phyloP scores from a whole-genome alignment of 202 grass and related monocot species.

The Zizania palustris region DNA sequence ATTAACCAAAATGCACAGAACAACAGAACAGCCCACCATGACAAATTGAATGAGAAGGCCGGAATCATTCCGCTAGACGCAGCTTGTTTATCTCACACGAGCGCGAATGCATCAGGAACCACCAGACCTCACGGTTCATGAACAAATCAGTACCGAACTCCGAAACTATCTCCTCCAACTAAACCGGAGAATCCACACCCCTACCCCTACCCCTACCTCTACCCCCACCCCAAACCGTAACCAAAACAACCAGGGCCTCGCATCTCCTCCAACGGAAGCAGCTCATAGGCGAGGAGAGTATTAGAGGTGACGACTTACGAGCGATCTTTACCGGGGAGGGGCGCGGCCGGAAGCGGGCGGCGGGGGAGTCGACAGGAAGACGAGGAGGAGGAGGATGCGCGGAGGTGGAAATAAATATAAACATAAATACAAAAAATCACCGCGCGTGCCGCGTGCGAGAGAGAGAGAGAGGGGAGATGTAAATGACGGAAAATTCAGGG shows the following conservation, averaged over 20 bases:
- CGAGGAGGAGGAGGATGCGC: neutral
- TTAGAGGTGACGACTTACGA: too few species aligned
- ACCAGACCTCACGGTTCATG: neutral
- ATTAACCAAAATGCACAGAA: neutral
- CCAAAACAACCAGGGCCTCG: neutral
- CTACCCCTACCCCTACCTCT: too few species aligned
- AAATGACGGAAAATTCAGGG: neutral
- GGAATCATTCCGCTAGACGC: neutral
- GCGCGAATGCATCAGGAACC: neutral
- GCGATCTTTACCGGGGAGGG: constrained; percentile 15
- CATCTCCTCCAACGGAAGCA: neutral
- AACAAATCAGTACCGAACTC: neutral
- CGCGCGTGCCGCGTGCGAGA: neutral
- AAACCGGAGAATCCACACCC: too few species aligned
- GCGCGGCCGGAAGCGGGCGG: constrained; percentile 30
- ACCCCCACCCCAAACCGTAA: neutral
- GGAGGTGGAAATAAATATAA: constrained; percentile 40
- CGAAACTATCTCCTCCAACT: neutral
- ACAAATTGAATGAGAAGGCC: neutral
- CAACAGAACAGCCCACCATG: neutral
- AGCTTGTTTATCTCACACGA: neutral
- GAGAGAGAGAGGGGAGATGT: constrained; percentile 23
- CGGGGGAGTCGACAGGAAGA: neutral
- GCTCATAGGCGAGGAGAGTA: neutral
- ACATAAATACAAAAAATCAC: constrained; percentile 32